Conservation (phyloP, 2,329 filamentous ascomycete species). For the Curvularia verruculosa region DNA sequence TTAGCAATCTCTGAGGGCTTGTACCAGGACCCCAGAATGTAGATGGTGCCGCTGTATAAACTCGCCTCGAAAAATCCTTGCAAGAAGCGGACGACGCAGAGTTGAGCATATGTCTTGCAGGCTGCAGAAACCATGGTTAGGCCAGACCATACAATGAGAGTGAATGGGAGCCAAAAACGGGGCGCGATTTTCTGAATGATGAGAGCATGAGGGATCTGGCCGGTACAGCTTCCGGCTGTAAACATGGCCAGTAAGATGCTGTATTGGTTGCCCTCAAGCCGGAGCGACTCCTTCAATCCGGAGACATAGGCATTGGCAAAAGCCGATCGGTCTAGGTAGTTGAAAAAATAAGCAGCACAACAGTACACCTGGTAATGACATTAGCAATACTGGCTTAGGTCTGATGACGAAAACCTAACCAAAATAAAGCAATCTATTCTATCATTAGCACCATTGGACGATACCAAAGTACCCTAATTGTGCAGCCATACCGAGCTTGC, state of each 20-base stretch:
- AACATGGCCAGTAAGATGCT: conserved; percentile 39
- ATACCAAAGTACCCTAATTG: not conserved
- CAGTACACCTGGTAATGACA: conserved; percentile 26
- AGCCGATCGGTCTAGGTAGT: conserved; percentile 36
- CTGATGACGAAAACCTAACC: not conserved
- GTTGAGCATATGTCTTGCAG: conserved; percentile 35
- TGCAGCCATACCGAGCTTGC: conserved; percentile 28
- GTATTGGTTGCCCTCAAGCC: conserved; percentile 35
- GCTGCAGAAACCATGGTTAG: conserved; percentile 39
- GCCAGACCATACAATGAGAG: conserved; percentile 36
- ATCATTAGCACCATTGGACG: not conserved
- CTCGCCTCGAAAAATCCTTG: conserved; percentile 39
- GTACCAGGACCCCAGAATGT: conserved; percentile 39
- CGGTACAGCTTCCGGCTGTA: conserved; percentile 37
- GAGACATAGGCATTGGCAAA: conserved; percentile 43
- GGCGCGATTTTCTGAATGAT: conserved; percentile 38
- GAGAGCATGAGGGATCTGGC: conserved; percentile 39
- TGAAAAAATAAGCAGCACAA: conserved; percentile 43
- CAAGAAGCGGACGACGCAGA: conserved; percentile 35
- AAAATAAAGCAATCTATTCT: conserved; percentile 33
- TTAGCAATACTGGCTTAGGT: not conserved
- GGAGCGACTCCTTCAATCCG: conserved; percentile 34
- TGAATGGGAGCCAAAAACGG: conserved; percentile 40
- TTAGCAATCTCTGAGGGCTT: conserved; percentile 40
- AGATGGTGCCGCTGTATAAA: conserved; percentile 40